Conservation (phyloP, 1,139 yeast species). For the Wickerhamiella pararugosa region DNA sequence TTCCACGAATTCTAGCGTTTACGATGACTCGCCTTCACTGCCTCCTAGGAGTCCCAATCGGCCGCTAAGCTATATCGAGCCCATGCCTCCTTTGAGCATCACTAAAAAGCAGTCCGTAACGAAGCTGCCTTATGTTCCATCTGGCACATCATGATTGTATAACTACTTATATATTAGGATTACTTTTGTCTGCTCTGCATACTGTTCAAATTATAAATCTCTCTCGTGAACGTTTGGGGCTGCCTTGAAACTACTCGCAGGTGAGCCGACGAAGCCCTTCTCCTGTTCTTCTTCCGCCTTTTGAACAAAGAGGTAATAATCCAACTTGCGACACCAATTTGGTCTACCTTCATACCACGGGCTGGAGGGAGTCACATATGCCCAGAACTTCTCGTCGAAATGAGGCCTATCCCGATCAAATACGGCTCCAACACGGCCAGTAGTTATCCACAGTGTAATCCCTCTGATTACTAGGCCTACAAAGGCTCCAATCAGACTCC, state of each 20-base stretch:
- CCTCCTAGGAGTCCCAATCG: slow-evolving; percentile 5
- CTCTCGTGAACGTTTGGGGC: too few species aligned
- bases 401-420: slow-evolving; percentile 10
- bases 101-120: too few species aligned
- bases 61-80: slow-evolving; percentile 2
- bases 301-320: slow-evolving; percentile 13
- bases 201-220: too few species aligned
- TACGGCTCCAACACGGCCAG: slow-evolving; percentile 10
- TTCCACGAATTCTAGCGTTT: too few species aligned
- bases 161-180: too few species aligned
- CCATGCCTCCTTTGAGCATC: too few species aligned
- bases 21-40: background rate
- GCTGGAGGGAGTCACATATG: slow-evolving; percentile 1
- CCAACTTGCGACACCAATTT: slow-evolving; percentile 9
- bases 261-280: too few species aligned
- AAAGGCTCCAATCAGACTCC: slow-evolving; percentile 50
- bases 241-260: too few species aligned
- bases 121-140: too few species aligned
- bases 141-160: too few species aligned
- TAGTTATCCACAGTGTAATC: slow-evolving; percentile 11
- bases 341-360: slow-evolving; percentile 14
- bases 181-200: too few species aligned
- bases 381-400: slow-evolving; percentile 6
- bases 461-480: slow-evolving; percentile 37
- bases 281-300: background rate